phyloP scores from a whole-genome alignment of 352 stramenopile species.

The Pythium chondricola region DNA sequence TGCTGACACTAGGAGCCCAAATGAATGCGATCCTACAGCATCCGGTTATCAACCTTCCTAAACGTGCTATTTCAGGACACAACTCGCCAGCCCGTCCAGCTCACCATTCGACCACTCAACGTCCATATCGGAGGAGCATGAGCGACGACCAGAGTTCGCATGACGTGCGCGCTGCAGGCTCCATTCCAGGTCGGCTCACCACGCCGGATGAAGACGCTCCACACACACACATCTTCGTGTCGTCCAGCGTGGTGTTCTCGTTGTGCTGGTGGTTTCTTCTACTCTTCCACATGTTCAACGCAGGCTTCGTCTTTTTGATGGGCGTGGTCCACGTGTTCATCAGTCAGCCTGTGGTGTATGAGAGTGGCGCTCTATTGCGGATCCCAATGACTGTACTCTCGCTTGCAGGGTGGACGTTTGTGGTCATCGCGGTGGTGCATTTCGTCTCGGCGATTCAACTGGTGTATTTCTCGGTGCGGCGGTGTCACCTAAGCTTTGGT shows the following conservation, averaged over 20 bases:
- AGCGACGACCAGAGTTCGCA: too few species aligned
- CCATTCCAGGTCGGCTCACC: too few species aligned
- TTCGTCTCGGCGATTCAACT: neutral
- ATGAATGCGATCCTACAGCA: too few species aligned
- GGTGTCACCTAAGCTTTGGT: conserved; percentile 2
- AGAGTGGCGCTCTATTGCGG: conserved; percentile 4
- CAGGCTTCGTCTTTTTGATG: neutral
- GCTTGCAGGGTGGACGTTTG: neutral
- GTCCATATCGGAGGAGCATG: too few species aligned
- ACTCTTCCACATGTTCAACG: conserved; percentile 8
- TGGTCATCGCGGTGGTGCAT: neutral
- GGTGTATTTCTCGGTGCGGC: neutral
- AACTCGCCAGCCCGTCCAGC: too few species aligned
- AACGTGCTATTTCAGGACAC: too few species aligned
- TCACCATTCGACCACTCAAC: too few species aligned
- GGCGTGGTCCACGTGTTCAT: conserved; percentile 2
- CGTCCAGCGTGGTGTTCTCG: neutral
- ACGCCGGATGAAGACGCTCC: too few species aligned
- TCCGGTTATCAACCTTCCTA: too few species aligned
- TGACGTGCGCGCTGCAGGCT: too few species aligned
- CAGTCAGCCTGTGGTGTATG: neutral
- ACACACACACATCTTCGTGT: too few species aligned
- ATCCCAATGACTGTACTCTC: neutral
- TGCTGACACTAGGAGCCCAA: too few species aligned
- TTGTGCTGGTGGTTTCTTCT: neutral